phyloP scores from a whole-genome alignment of 306 rosid species.

The Spatholobus suberectus region DNA sequence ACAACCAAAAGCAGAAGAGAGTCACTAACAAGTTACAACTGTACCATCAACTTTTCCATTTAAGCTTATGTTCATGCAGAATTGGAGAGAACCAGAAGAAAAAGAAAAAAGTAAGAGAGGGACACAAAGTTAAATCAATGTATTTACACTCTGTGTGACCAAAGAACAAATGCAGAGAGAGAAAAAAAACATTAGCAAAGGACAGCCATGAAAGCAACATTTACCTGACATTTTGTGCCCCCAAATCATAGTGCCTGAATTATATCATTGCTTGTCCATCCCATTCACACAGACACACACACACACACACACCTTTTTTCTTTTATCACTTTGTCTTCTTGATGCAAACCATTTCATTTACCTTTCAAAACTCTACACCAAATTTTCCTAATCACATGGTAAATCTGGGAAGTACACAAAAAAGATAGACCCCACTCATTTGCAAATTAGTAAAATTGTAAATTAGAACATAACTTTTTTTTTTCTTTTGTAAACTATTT shows the following conservation, averaged over 20 bases:
- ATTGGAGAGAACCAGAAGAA: background rate
- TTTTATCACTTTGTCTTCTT: constrained; percentile 36
- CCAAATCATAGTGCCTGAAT: constrained; percentile 67
- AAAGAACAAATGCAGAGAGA: constrained; percentile 42
- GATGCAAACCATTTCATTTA: constrained; percentile 46
- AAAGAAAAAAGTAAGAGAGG: background rate
- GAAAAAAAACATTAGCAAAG: constrained; percentile 42
- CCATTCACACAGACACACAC: constrained; percentile 31
- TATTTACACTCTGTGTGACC: constrained; percentile 51
- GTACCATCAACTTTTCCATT: background rate
- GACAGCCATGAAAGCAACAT: constrained; percentile 65
- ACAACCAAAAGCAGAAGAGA: background rate
- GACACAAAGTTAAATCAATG: constrained; percentile 31
- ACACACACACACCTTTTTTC: no score
- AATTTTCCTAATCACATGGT: constrained; percentile 42
- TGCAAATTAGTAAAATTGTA: constrained; percentile 44
- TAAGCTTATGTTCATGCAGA: background rate
- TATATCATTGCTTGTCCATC: constrained; percentile 49
- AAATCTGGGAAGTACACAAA: constrained; percentile 24
- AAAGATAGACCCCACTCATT: constrained; percentile 36
- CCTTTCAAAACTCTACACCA: constrained; percentile 37
- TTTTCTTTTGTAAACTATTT: constrained; percentile 46
- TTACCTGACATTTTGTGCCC: constrained; percentile 62
- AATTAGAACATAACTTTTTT: background rate
- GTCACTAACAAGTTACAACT: background rate